These are phyloP conservation scores for Pleurotus sapidus DNA, from an alignment of 768 basidiomycete genomes.

Conservation along the genomic window DNA sequence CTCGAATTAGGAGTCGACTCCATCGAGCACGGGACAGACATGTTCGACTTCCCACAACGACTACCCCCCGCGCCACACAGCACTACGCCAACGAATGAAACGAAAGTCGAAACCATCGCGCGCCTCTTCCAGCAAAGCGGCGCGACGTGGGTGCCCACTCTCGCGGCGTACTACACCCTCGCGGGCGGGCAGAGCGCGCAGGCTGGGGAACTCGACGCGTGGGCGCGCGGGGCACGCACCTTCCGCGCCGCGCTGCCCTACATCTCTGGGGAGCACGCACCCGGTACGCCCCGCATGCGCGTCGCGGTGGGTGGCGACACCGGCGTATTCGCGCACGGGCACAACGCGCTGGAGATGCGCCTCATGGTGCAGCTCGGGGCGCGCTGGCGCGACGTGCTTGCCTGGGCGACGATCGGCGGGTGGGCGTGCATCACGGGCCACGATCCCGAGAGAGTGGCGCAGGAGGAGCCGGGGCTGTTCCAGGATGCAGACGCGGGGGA, in stretches of 20 bases:
- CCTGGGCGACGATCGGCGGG: slow-evolving; percentile 58
- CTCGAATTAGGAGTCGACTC: slow-evolving; percentile 43
- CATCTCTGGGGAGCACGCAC: slow-evolving; percentile 27
- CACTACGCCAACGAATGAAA: slow-evolving; percentile 13
- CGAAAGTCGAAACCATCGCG: slow-evolving; percentile 23
- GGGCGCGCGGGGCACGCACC: slow-evolving; percentile 33
- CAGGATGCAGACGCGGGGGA: no score
- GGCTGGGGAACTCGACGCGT: slow-evolving; percentile 19
- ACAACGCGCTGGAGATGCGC: slow-evolving; percentile 58
- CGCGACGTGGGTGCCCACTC: slow-evolving; percentile 58
- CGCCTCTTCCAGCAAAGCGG: slow-evolving; percentile 15
- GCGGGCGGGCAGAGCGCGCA: slow-evolving; percentile 6
- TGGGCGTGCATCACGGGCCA: slow-evolving; percentile 52
- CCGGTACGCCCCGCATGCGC: slow-evolving; percentile 9
- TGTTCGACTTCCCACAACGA: slow-evolving; percentile 14
- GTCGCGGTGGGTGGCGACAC: slow-evolving; percentile 68
- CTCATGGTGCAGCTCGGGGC: slow-evolving; percentile 59
- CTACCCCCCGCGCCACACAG: neutral
- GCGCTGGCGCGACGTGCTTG: slow-evolving; percentile 46
- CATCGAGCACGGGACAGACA: slow-evolving; percentile 53
- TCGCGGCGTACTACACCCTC: slow-evolving; percentile 44
- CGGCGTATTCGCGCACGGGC: slow-evolving; percentile 59
- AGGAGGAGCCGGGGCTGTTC: neutral
- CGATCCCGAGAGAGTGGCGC: slow-evolving; percentile 37
- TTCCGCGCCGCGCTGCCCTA: slow-evolving; percentile 46